Conservation (phyloP, 768 basidiomycete genomes). For the Cystobasidiopsis lactophilus region DNA sequence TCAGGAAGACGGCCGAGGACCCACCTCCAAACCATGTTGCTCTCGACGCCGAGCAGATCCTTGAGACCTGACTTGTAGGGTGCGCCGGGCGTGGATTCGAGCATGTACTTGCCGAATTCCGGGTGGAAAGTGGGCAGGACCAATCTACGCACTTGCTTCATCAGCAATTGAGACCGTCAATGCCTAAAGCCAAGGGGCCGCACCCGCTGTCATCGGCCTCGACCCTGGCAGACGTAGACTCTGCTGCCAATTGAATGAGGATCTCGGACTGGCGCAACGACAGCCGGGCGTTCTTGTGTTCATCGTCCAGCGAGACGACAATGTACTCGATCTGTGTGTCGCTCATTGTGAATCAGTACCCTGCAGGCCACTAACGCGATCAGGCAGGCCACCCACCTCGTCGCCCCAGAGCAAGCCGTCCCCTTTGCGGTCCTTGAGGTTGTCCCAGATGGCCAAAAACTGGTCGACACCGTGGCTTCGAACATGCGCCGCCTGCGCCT, state of each 20-base stretch:
- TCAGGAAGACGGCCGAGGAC: conserved; percentile 12
- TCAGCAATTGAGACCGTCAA: background rate
- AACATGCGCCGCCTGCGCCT: conserved; percentile 69
- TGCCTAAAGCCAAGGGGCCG: background rate
- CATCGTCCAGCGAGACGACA: conserved; percentile 65
- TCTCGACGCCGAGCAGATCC: conserved; percentile 72
- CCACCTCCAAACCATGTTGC: conserved; percentile 82
- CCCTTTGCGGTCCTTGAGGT: conserved; percentile 68
- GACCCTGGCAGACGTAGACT: conserved; percentile 30
- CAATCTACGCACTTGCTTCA: conserved; percentile 28
- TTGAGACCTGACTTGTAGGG: conserved; percentile 75
- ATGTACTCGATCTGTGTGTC: conserved; percentile 70
- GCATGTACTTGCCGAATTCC: conserved; percentile 96
- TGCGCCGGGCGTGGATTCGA: conserved; percentile 88
- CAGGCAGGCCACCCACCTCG: conserved; percentile 39
- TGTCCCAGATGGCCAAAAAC: conserved; percentile 80
- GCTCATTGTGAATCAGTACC: conserved; percentile 4
- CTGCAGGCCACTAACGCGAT: background rate
- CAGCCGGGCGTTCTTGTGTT: conserved; percentile 55
- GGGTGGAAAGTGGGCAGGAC: conserved; percentile 82
- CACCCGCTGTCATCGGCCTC: conserved; percentile 4
- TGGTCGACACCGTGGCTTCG: conserved; percentile 80
- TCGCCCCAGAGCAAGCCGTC: conserved; percentile 95
- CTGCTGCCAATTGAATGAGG: conserved; percentile 38
- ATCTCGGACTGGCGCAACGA: conserved; percentile 93